Percentiles rank a stretch among this genome's conserved stretches.
These are phyloP conservation scores for Ascochyta rabiei DNA, from an alignment of 2,329 filamentous ascomycete species.

Conservation along the genomic window DNA sequence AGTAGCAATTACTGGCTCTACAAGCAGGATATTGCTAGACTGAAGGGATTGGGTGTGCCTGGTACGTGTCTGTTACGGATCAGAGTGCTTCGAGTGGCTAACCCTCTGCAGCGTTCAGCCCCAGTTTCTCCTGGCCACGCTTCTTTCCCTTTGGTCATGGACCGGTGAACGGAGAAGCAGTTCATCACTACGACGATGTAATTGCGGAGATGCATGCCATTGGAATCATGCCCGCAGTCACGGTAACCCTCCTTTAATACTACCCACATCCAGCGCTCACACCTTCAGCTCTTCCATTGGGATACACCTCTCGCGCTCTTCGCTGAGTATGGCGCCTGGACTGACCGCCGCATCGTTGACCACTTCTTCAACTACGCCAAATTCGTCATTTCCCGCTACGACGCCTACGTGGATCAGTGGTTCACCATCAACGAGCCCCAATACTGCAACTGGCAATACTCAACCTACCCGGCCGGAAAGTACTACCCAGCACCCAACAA, in stretches of 20 bases:
- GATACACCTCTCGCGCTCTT: conserved; percentile 52
- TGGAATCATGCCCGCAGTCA: conserved; percentile 45
- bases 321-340: conserved; percentile 51
- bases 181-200: conserved; percentile 50
- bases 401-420: conserved; percentile 49
- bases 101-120: conserved; percentile 34
- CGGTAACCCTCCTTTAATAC: conserved; percentile 7
- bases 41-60: conserved; percentile 42
- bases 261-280: neutral
- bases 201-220: conserved; percentile 45
- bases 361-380: conserved; percentile 53
- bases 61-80: conserved; percentile 14
- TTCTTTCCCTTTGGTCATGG: conserved; percentile 49
- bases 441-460: conserved; percentile 58
- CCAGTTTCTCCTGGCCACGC: conserved; percentile 48
- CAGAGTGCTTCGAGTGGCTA: neutral
- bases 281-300: conserved; percentile 48
- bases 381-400: conserved; percentile 51
- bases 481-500: conserved; percentile 55
- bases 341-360: conserved; percentile 48
- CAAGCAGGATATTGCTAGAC: conserved; percentile 51
- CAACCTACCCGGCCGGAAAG: conserved; percentile 51
- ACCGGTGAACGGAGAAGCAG: conserved; percentile 44
- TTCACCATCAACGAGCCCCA: conserved; percentile 53
- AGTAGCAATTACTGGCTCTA: conserved; percentile 52